These are phyloP conservation scores for Kluyveromyces dobzhanskii DNA, from an alignment of 805 yeast species.

Conservation along the genomic window DNA sequence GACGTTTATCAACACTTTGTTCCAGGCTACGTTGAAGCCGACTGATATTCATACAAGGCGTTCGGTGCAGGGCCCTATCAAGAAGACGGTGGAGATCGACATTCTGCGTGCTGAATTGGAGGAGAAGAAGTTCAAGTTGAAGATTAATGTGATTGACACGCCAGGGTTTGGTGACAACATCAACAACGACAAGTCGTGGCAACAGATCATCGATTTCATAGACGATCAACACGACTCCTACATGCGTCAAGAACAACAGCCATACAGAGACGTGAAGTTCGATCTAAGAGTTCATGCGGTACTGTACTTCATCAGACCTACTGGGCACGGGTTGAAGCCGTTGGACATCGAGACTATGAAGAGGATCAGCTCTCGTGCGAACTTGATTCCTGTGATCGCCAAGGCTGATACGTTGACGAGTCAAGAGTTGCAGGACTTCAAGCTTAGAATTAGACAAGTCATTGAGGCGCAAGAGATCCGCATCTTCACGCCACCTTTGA, in stretches of 20 bases:
- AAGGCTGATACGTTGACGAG: conserved; percentile 81
- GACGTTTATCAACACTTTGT: conserved; percentile 80
- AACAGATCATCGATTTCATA: conserved; percentile 76
- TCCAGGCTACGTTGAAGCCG: conserved; percentile 63
- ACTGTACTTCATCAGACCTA: conserved; percentile 83
- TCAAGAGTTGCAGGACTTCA: conserved; percentile 58
- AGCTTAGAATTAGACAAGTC: conserved; percentile 68
- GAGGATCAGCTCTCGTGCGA: conserved; percentile 68
- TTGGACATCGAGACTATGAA: conserved; percentile 86
- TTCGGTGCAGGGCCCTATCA: conserved; percentile 36
- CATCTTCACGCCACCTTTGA: conserved; percentile 79
- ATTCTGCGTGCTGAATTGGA: conserved; percentile 72
- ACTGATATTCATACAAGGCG: conserved; percentile 35
- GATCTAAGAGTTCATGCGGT: conserved; percentile 90
- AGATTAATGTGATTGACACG: conserved; percentile 79
- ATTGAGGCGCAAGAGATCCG: conserved; percentile 79
- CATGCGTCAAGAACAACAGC: conserved; percentile 94
- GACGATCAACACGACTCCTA: conserved; percentile 85
- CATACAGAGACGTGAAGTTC: conserved; percentile 52
- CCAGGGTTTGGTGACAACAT: conserved; percentile 93
- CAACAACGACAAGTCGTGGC: conserved; percentile 80
- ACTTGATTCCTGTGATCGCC: conserved; percentile 82
- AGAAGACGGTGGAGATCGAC: conserved; percentile 69
- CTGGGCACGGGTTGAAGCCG: conserved; percentile 81
- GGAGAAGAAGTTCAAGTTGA: conserved; percentile 72